Evolutionary conservation across 805 yeast genomes (phyloP), one percentile per base, ranked within the genome.

Genomic region (Zygotorulaspora florentina): DNA sequence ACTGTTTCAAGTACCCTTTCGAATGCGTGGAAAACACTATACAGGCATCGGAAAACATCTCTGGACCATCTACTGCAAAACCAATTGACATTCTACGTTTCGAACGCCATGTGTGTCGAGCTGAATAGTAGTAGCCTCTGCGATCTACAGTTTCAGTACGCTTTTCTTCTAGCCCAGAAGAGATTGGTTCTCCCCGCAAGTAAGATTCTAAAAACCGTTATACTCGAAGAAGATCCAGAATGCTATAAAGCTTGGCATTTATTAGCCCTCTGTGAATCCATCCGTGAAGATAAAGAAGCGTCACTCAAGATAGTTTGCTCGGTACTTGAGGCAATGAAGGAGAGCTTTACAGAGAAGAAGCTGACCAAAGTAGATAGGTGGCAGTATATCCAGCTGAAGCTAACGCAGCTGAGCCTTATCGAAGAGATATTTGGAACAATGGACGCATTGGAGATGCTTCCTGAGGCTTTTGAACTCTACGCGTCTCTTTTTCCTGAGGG

Each of bases 341-440:
- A 65, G 13, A 53, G 48, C 16, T 37, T 54, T 26, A 51, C 40
- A 18, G 53, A 45, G 3, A 39, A 52, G 5, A 45, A 51, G 12
- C 33, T 55, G 36, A 27, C 46, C 6, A 13, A 54, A 27, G 40
- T 39, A 46, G 50, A 66, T 30, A 66, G 75, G 56, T 68, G 75
- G 66, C 80, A 75, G 46, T 74, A 81, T 45, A 59, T 82, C 42
- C 86, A 87, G 59, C 71, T 88, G 60, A 85, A 85, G 55, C 72
- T 85, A 65, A 83, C 96, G 0, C 87, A 84, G 55, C 67, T 88
- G 30, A 80, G 87, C 1, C 68, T 87, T n/a, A 67, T 80, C 42
- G 89, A 85, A 56, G 72, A 78, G 5, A 68, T 77, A 3, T 71
- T 76, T 46, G 91, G 88, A 6, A 65, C 74, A 1, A 69, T 73